Conservation (phyloP, 345 rosid species). For the Cardamine resedifolia region DNA sequence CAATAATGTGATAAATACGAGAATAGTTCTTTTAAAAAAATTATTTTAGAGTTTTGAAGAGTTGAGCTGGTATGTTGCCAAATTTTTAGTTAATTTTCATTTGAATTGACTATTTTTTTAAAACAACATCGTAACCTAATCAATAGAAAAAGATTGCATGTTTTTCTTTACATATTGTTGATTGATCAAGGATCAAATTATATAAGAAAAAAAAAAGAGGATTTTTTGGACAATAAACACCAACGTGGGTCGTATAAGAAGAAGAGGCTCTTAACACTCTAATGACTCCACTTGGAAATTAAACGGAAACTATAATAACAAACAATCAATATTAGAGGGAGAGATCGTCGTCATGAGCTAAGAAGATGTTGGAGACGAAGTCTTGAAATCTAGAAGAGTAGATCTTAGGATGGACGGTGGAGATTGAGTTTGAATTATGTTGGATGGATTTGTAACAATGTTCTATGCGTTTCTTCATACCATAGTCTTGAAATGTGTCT, state of each 20-base stretch:
- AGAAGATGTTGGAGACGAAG: conserved; percentile 45
- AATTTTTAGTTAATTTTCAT: neutral
- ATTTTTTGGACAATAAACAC: neutral
- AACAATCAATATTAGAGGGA: neutral
- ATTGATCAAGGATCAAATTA: neutral
- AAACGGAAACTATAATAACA: neutral
- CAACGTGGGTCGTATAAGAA: conserved; percentile 4
- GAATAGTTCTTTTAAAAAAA: neutral
- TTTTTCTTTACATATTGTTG: conserved; percentile 7
- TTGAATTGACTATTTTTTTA: neutral
- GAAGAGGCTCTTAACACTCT: neutral
- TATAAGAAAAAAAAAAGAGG: neutral
- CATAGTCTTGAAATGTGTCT: conserved; percentile 50
- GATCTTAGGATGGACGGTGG: conserved; percentile 50
- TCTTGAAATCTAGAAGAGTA: conserved; percentile 55
- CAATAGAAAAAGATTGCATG: neutral
- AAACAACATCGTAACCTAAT: neutral
- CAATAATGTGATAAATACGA: neutral
- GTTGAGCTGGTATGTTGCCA: neutral
- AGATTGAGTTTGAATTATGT: conserved; percentile 45
- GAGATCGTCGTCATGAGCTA: conserved; percentile 7
- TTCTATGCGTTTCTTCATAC: conserved; percentile 49
- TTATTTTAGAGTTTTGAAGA: neutral
- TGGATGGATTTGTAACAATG: conserved; percentile 56
- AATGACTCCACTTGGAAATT: neutral